These are phyloP conservation scores for Pterulicium gracile DNA, from an alignment of 1,284 basidiomycete genomes.

Conservation along the genomic window DNA sequence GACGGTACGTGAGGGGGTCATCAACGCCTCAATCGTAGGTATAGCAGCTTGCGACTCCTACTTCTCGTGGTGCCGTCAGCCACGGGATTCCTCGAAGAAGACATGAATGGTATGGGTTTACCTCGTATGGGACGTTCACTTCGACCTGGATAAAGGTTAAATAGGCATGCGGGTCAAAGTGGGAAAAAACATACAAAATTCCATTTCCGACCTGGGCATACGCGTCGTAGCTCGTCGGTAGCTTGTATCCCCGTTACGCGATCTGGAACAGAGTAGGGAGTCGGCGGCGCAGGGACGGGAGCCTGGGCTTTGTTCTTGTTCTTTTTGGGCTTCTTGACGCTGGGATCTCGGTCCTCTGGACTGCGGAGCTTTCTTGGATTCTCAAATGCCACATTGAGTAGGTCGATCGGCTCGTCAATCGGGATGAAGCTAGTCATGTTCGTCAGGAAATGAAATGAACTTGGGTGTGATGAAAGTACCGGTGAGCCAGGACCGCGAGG, in stretches of 20 bases:
- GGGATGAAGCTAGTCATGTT: constrained; percentile 51
- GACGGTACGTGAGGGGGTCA: constrained; percentile 76
- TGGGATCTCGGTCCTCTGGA: constrained; percentile 30
- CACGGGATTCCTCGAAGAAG: constrained; percentile 6
- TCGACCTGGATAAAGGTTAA: constrained; percentile 43
- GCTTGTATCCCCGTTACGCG: constrained; percentile 73
- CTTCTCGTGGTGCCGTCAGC: constrained; percentile 3
- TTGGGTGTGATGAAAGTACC: constrained; percentile 32
- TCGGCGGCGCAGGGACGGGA: constrained; percentile 13
- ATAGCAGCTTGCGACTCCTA: constrained; percentile 60
- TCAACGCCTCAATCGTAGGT: constrained; percentile 54
- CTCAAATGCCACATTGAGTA: constrained; percentile 95
- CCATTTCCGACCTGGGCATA: constrained; percentile 75
- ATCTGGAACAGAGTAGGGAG: constrained; percentile 73
- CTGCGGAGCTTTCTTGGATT: constrained; percentile 68
- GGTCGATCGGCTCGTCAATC: constrained; percentile 73
- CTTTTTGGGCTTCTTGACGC: constrained; percentile 7
- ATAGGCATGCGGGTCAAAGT: constrained; percentile 6
- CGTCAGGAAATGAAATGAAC: constrained; percentile 7
- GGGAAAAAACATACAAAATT: constrained; percentile 54
- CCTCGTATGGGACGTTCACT: constrained; percentile 76
- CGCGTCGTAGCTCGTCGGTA: constrained; percentile 57
- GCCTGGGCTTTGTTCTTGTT: constrained; percentile 8
- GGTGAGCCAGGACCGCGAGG: constrained; percentile 71
- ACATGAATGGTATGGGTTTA: constrained; percentile 23